Percentiles rank a stretch among this genome's conserved stretches.
Conservation (phyloP, 2,329 filamentous ascomycete genomes). For the Thyridium curvatum region DNA sequence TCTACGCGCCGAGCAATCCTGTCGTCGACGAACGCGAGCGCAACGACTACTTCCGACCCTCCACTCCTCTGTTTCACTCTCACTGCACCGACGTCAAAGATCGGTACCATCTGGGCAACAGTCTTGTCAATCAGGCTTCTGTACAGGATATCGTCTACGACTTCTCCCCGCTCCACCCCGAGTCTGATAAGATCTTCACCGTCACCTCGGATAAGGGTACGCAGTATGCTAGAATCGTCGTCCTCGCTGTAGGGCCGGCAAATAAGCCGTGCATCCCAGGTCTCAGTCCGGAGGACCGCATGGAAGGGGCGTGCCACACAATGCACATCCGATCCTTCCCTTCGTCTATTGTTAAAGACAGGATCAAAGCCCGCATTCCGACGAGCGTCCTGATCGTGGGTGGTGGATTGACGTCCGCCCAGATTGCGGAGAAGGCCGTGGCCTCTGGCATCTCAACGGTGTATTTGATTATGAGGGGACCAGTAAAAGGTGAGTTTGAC, state of each 20-base stretch:
- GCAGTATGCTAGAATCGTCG: constrained; percentile 55
- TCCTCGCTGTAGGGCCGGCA: constrained; percentile 66
- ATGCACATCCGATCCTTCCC: constrained; percentile 57
- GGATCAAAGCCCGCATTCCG: constrained; percentile 37
- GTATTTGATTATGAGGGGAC: constrained; percentile 61
- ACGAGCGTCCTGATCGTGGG: constrained; percentile 67
- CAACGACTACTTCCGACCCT: constrained; percentile 65
- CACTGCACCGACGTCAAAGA: constrained; percentile 53
- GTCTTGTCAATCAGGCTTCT: constrained; percentile 52
- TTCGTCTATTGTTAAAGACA: constrained; percentile 40
- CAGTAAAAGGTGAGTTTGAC: constrained; percentile 19
- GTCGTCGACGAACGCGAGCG: constrained; percentile 57
- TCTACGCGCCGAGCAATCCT: constrained; percentile 3
- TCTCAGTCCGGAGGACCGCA: constrained; percentile 23
- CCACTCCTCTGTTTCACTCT: constrained; percentile 52
- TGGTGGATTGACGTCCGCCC: constrained; percentile 70
- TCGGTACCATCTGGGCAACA: constrained; percentile 50
- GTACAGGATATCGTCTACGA: constrained; percentile 57
- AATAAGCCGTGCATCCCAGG: constrained; percentile 40
- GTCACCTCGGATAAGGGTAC: constrained; percentile 47
- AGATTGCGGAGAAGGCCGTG: constrained; percentile 62
- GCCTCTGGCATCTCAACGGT: constrained; percentile 60
- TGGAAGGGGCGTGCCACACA: constrained; percentile 46
- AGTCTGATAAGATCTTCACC: constrained; percentile 39
- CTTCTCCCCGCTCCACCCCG: constrained; percentile 37